Conservation (phyloP, 2,329 filamentous ascomycete genomes). For the Xylariaceae sp. region DNA sequence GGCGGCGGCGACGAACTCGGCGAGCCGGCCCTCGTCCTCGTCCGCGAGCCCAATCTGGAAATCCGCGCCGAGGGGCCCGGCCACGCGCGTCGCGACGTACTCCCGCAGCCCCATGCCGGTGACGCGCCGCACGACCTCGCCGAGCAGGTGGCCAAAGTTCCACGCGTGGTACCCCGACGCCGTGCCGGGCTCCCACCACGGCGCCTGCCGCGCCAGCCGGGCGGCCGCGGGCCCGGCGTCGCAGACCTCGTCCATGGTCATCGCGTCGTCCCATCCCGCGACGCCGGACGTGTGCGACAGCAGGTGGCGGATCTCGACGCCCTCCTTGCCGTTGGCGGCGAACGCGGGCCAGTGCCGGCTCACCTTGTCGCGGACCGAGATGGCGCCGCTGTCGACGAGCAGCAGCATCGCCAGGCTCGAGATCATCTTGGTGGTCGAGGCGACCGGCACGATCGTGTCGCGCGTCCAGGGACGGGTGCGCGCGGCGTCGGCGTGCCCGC, state of each 20-base stretch:
- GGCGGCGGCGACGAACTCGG: slow-evolving; percentile 27
- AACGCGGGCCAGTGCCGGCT: slow-evolving; percentile 42
- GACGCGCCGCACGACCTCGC: slow-evolving; percentile 36
- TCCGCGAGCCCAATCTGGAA: slow-evolving; percentile 41
- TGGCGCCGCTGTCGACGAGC: slow-evolving; percentile 33
- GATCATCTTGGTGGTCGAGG: slow-evolving; percentile 35
- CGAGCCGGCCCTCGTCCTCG: slow-evolving; percentile 35
- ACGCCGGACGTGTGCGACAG: slow-evolving; percentile 33
- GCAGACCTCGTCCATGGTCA: slow-evolving; percentile 26
- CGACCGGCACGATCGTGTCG: slow-evolving; percentile 34
- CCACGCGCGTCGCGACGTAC: slow-evolving; percentile 32
- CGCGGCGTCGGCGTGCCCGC: slow-evolving; percentile 29
- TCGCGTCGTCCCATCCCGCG: background rate
- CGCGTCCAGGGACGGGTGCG: slow-evolving; percentile 29
- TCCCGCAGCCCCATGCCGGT: slow-evolving; percentile 34
- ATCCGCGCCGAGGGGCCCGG: slow-evolving; percentile 38
- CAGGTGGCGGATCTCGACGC: slow-evolving; percentile 34
- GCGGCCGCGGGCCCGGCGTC: slow-evolving; percentile 26
- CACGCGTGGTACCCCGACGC: slow-evolving; percentile 36
- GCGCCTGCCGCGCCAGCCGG: slow-evolving; percentile 32
- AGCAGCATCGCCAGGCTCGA: slow-evolving; percentile 32
- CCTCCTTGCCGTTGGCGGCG: slow-evolving; percentile 32
- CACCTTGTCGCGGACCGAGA: slow-evolving; percentile 33
- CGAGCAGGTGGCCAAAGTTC: slow-evolving; percentile 36
- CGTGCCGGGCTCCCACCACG: slow-evolving; percentile 40